Percentiles rank a stretch among this genome's conserved stretches.
phyloP scores from a whole-genome alignment of 345 rosid species.

The Brassica carinata region DNA sequence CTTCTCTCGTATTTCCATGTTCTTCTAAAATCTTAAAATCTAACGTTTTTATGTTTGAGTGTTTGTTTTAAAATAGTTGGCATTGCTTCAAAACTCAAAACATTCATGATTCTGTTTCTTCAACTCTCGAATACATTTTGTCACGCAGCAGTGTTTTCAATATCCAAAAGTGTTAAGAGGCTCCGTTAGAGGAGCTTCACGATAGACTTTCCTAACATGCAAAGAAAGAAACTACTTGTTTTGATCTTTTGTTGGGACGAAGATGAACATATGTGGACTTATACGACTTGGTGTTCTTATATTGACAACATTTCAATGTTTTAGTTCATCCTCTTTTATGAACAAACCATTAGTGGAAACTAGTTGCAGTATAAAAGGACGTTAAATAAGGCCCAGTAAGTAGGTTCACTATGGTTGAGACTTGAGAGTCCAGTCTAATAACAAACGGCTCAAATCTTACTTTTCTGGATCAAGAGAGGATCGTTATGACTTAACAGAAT shows the following conservation, averaged over 20 bases:
- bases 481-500: neutral
- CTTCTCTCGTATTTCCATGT: neutral
- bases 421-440: neutral
- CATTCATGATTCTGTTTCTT: neutral
- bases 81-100: neutral
- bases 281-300: neutral
- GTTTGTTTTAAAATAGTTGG: neutral
- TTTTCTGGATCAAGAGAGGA: neutral
- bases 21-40: neutral
- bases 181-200: neutral
- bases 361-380: neutral
- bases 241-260: neutral
- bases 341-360: neutral
- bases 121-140: neutral
- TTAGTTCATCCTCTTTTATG: neutral
- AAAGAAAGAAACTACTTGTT: neutral
- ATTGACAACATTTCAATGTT: neutral
- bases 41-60: neutral
- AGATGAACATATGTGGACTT: neutral
- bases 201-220: neutral
- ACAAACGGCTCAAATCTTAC: neutral
- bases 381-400: neutral
- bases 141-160: neutral
- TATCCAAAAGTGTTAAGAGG: neutral
- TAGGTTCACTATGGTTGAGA: neutral